phyloP scores from a whole-genome alignment of 164 flowering plant genomes.

The Chimonanthus praecox region DNA sequence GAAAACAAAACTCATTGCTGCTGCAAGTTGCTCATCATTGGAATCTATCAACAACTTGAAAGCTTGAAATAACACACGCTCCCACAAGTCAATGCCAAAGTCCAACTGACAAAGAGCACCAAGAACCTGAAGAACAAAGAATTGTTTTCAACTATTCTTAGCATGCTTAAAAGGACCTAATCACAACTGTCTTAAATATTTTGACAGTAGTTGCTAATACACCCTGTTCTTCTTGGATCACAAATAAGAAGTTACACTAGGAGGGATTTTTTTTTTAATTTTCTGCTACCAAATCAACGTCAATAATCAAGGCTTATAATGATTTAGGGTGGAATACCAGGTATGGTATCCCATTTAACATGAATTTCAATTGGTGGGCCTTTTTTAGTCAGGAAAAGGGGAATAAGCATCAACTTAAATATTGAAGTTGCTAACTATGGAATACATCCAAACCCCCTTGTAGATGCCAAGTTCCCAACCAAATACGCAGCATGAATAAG shows the following conservation, averaged over 20 bases:
- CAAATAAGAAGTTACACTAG: neutral
- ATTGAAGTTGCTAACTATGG: neutral
- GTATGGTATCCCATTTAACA: neutral
- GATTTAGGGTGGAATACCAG: neutral
- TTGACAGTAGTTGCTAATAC: neutral
- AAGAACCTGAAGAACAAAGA: constrained; percentile 55
- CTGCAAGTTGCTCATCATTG: constrained; percentile 79
- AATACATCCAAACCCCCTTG: neutral
- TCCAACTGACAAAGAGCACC: constrained; percentile 88
- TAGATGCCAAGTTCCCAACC: neutral
- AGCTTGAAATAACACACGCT: constrained; percentile 60
- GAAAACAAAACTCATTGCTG: constrained; percentile 68
- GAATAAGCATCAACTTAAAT: too few relatives aligned
- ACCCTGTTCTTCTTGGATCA: neutral
- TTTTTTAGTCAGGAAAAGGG: neutral
- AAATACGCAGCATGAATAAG: constrained; percentile 1
- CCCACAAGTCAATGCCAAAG: constrained; percentile 87
- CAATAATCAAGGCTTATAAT: neutral
- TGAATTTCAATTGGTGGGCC: neutral
- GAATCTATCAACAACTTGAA: constrained; percentile 58
- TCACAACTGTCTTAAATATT: neutral
- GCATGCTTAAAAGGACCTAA: neutral
- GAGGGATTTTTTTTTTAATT: neutral
- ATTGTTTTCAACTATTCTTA: neutral
- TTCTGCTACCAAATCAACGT: neutral